phyloP scores from a whole-genome alignment of 495 filamentous ascomycete species.

The Jackrogersella multiformis region DNA sequence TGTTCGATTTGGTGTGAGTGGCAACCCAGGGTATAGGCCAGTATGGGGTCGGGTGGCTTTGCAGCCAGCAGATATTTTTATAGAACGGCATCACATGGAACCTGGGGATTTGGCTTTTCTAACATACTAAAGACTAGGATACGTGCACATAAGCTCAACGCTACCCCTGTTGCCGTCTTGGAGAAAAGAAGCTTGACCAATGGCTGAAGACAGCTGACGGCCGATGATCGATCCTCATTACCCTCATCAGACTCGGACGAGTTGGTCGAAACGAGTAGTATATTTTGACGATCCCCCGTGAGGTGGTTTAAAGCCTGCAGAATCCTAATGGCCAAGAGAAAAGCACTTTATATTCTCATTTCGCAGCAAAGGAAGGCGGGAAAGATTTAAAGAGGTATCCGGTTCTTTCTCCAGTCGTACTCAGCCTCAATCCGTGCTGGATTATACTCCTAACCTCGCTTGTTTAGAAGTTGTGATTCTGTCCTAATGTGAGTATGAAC shows the following conservation, averaged over 20 bases:
- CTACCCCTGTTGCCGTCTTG: slow-evolving; percentile 4
- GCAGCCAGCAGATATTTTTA: slow-evolving; percentile 35
- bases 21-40: slow-evolving; percentile 4
- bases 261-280: background rate
- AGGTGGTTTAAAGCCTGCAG: slow-evolving; percentile 16
- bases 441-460: slow-evolving; percentile 3
- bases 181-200: slow-evolving; percentile 7
- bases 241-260: background rate
- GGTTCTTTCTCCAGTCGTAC: slow-evolving; percentile 1
- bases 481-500: background rate
- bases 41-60: slow-evolving; percentile 16
- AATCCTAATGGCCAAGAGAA: background rate
- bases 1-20: slow-evolving; percentile 5
- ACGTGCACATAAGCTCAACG: background rate
- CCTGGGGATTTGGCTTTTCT: slow-evolving; percentile 2
- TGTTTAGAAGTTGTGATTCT: background rate
- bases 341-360: background rate
- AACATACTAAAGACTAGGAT: slow-evolving; percentile 8
- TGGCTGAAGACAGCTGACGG: background rate
- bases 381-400: background rate
- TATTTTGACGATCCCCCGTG: slow-evolving; percentile 2
- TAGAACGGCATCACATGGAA: slow-evolving; percentile 8
- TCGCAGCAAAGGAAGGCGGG: background rate
- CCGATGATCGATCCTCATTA: slow-evolving; percentile 19
- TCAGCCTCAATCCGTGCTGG: slow-evolving; percentile 5